phyloP scores from a whole-genome alignment of 2,329 filamentous ascomycete genomes.

The Acrodontium crateriforme region DNA sequence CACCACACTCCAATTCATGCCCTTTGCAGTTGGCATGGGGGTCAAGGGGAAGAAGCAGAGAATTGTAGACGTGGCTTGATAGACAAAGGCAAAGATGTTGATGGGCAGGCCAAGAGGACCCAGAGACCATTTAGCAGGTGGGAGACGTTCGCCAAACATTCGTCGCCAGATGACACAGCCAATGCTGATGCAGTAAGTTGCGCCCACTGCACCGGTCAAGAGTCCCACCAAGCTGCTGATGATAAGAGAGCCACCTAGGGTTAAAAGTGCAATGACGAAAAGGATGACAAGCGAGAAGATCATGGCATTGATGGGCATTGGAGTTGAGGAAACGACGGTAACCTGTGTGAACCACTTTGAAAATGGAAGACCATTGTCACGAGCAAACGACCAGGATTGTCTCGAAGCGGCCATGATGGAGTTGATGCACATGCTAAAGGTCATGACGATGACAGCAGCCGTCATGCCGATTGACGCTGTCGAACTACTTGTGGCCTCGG shows the following conservation, averaged over 20 bases:
- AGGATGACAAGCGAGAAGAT: conserved; percentile 5
- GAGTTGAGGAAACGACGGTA: conserved; percentile 5
- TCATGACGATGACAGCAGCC: not conserved
- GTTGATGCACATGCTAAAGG: conserved; percentile 4
- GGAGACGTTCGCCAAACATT: conserved; percentile 7
- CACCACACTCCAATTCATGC: conserved; percentile 11
- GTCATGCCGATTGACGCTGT: conserved; percentile 4
- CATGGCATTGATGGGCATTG: conserved; percentile 9
- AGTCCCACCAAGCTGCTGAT: conserved; percentile 11
- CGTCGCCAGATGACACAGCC: conserved; percentile 8
- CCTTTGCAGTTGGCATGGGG: conserved; percentile 4
- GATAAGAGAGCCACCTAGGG: conserved; percentile 8
- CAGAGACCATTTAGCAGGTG: conserved; percentile 8
- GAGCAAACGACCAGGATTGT: conserved; percentile 6
- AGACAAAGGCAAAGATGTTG: conserved; percentile 8
- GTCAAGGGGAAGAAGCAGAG: conserved; percentile 9
- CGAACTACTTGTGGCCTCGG: conserved; percentile 7
- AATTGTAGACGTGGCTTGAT: not conserved
- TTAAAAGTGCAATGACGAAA: conserved; percentile 8
- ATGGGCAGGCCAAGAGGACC: conserved; percentile 7
- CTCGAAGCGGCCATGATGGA: conserved; percentile 8
- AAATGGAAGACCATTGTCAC: conserved; percentile 11
- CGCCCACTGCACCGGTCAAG: conserved; percentile 6
- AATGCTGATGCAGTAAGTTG: conserved; percentile 9
- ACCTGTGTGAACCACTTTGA: conserved; percentile 6